Conservation (phyloP, 2,329 filamentous ascomycete species). For the Curvularia spicifera region DNA sequence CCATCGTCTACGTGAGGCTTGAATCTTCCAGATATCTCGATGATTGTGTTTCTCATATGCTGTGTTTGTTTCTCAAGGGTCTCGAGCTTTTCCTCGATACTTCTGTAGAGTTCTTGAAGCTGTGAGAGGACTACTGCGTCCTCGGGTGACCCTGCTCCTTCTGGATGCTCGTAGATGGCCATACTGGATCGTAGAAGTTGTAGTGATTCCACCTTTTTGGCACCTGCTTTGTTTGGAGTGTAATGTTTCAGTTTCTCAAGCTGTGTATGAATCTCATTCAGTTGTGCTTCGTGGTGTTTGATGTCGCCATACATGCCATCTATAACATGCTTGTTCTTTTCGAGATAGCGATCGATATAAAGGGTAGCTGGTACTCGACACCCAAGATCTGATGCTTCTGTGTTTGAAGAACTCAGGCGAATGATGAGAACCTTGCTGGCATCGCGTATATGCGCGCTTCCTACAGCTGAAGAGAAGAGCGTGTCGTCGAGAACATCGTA, state of each 20-base stretch:
- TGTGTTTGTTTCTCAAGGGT: constrained; percentile 53
- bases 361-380: constrained; percentile 61
- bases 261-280: constrained; percentile 44
- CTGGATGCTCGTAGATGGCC: constrained; percentile 38
- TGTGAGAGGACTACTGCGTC: constrained; percentile 33
- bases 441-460: constrained; percentile 40
- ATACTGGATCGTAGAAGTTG: constrained; percentile 50
- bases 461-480: constrained; percentile 48
- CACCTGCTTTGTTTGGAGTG: constrained; percentile 33
- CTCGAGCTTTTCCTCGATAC: constrained; percentile 42
- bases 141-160: constrained; percentile 22
- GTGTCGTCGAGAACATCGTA: constrained; percentile 62
- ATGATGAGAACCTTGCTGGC: constrained; percentile 63
- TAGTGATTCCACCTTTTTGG: constrained; percentile 44
- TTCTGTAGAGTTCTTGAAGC: constrained; percentile 40
- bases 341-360: constrained; percentile 67
- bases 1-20: constrained; percentile 53
- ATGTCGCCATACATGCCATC: constrained; percentile 56
- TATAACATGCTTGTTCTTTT: constrained; percentile 57
- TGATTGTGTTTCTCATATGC: constrained; percentile 51
- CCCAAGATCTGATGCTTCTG: constrained; percentile 48
- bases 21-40: constrained; percentile 54
- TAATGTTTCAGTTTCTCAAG: constrained; percentile 48
- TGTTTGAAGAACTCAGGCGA: constrained; percentile 39
- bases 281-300: constrained; percentile 37